Percentiles rank a stretch among this genome's conserved stretches.
These are phyloP conservation scores for Solanum bulbocastanum DNA, from an alignment of 257 asterid species.

Conservation along the genomic window DNA sequence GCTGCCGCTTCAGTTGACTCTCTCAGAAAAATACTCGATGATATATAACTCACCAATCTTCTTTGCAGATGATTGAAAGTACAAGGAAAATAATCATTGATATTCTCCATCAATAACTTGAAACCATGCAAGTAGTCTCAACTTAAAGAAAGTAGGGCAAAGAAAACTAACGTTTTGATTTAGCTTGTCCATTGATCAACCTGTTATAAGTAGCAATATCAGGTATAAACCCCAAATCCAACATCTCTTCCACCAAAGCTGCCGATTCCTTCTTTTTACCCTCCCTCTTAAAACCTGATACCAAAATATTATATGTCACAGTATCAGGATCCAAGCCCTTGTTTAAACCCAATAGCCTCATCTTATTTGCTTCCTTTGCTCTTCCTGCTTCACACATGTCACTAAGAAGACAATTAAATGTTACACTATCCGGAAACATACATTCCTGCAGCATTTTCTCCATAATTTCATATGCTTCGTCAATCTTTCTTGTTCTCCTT, in stretches of 20 bases:
- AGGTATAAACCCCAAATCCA: slow-evolving; percentile 70
- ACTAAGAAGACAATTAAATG: slow-evolving; percentile 59
- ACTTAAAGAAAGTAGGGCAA: neutral
- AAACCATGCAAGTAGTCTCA: neutral
- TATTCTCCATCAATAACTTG: neutral
- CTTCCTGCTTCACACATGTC: slow-evolving; percentile 58
- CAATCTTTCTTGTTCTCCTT: slow-evolving; percentile 23
- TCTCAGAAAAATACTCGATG: neutral
- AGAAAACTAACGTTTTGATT: slow-evolving; percentile 13
- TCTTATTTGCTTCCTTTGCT: slow-evolving; percentile 59
- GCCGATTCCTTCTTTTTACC: slow-evolving; percentile 71
- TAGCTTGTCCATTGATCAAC: slow-evolving; percentile 51
- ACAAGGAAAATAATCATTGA: neutral
- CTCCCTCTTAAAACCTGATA: slow-evolving; percentile 52
- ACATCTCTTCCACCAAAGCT: slow-evolving; percentile 70
- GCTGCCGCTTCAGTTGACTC: neutral
- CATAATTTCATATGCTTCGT: slow-evolving; percentile 30
- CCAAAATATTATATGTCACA: slow-evolving; percentile 63
- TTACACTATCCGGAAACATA: slow-evolving; percentile 62
- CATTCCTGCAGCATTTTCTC: slow-evolving; percentile 51
- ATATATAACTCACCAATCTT: neutral
- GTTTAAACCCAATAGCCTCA: slow-evolving; percentile 54
- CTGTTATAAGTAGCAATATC: slow-evolving; percentile 73
- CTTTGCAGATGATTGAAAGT: neutral
- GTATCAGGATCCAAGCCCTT: slow-evolving; percentile 72